These are phyloP conservation scores for Citrullus amarus DNA, from an alignment of 306 rosid genomes.

Conservation along the genomic window DNA sequence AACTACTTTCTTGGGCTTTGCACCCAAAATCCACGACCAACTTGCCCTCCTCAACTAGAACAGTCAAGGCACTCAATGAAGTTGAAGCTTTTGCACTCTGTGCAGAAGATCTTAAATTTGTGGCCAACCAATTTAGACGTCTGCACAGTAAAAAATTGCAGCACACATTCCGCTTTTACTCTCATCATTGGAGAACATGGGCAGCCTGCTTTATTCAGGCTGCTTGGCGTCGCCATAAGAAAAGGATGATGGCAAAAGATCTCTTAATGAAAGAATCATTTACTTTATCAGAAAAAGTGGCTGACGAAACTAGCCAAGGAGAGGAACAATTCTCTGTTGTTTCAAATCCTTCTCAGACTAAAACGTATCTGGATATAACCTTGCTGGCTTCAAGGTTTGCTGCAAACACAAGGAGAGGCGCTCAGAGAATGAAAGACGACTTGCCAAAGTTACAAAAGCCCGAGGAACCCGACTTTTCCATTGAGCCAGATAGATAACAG, in stretches of 20 bases:
- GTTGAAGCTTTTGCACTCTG: conserved; percentile 94
- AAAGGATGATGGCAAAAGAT: conserved; percentile 41
- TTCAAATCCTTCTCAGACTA: conserved; percentile 44
- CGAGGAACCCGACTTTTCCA: conserved; percentile 83
- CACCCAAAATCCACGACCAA: conserved; percentile 72
- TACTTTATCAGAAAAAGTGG: conserved; percentile 24
- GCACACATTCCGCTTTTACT: conserved; percentile 86
- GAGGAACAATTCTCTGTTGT: conserved; percentile 18
- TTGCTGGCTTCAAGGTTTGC: conserved; percentile 87
- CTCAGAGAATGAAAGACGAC: conserved; percentile 69
- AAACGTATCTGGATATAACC: conserved; percentile 67
- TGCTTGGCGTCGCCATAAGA: conserved; percentile 84
- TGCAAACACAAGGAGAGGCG: conserved; percentile 84
- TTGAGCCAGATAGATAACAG: conserved; percentile 46
- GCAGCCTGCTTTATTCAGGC: conserved; percentile 99
- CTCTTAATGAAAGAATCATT: conserved; percentile 43
- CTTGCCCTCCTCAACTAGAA: conserved; percentile 87
- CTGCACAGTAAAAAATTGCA: conserved; percentile 96
- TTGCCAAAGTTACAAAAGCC: conserved; percentile 76
- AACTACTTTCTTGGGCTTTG: conserved; percentile 92
- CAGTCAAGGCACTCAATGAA: conserved; percentile 60
- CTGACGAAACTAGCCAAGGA: conserved; percentile 28
- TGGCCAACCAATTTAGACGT: conserved; percentile 90
- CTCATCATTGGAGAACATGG: conserved; percentile 99
- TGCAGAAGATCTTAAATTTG: conserved; percentile 94